Base-by-base conservation (phyloP, 164 flowering plant genomes). In the Annona cherimola region DNA sequence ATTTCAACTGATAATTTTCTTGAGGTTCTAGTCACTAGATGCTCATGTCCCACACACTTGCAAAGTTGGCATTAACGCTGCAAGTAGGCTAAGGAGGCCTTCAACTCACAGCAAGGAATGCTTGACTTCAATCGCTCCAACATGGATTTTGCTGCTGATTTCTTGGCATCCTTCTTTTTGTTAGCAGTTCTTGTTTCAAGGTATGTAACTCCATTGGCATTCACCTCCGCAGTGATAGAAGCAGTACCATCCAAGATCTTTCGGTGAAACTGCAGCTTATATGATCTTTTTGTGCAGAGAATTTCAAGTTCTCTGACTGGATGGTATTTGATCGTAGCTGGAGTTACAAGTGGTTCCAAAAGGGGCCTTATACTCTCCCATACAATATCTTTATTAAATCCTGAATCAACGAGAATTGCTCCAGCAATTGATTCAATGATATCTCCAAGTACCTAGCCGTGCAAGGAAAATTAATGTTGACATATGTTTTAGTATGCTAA, bases 401-500 rank as follows among this genome's bases (percentile, higher is more conserved):
- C 90, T 1, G 96, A 90, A 79, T 94, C 97, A 16, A 93, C 87
- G 50, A 85, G 72, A 62, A 93, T 87, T 3, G 97, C 98, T 19
- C 98, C 98, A 0, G 97, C 98, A 19, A 94, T 69, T 19, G 98
- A 94, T 80, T 94, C 98, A n/a, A 94, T 83, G 3, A 94, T 64
- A 78, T 94, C 98, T 68, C 93, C 98, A 39, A 93, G 96, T 18
- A 88, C 98, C 98, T 93, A 81, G 70, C 35, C 14, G 6, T 50
- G 42, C 55, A 69, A 42, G 62, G 14, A 40, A 7, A 64, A 35
- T 14, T 41, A 5, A 64, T 8, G 43, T 5, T 35, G 11, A 35
- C 18, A 40, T 39, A 61, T 61, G 8, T 9, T 2, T 12, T 5
- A 2, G 50, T 45, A 72, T 35, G 16, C 9, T 40, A 6, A 62